Conservation (phyloP, 306 rosid genomes). For the Cucumis melo region DNA sequence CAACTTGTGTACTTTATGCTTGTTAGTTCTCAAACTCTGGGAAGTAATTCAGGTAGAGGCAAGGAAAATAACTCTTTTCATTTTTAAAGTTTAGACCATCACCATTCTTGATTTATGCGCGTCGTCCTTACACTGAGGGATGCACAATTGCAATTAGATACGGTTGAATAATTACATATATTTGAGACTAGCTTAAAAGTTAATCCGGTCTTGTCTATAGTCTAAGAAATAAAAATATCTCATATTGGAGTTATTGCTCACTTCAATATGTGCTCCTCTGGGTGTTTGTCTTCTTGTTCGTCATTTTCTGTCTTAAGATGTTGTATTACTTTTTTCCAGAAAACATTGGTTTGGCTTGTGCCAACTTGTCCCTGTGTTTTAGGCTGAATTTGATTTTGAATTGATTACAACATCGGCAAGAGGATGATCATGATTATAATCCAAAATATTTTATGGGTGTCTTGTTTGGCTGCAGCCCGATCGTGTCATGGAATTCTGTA, state of each 20-base stretch:
- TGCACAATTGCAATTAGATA: background rate
- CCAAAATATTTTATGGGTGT: background rate
- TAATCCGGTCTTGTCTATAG: background rate
- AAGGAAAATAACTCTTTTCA: background rate
- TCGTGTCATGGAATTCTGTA: conserved; percentile 99
- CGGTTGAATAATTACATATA: background rate
- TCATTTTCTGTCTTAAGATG: background rate
- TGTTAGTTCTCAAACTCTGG: background rate
- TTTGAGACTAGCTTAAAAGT: background rate
- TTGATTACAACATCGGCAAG: background rate
- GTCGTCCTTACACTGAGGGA: background rate
- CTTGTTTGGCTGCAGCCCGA: conserved; percentile 67
- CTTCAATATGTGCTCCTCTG: background rate
- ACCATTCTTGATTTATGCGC: background rate
- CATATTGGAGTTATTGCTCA: background rate
- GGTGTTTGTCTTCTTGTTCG: background rate
- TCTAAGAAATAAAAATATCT: background rate
- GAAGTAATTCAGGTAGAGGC: background rate
- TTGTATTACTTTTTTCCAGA: background rate
- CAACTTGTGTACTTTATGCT: background rate
- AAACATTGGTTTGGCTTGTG: background rate
- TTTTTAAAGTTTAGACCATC: background rate
- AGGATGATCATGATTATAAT: background rate
- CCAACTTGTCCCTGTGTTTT: background rate
- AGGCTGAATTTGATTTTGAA: background rate